Percentiles rank a stretch among this genome's conserved stretches.
phyloP scores from a whole-genome alignment of 2,329 filamentous ascomycete species.

The Malbranchea cinnamomea region DNA sequence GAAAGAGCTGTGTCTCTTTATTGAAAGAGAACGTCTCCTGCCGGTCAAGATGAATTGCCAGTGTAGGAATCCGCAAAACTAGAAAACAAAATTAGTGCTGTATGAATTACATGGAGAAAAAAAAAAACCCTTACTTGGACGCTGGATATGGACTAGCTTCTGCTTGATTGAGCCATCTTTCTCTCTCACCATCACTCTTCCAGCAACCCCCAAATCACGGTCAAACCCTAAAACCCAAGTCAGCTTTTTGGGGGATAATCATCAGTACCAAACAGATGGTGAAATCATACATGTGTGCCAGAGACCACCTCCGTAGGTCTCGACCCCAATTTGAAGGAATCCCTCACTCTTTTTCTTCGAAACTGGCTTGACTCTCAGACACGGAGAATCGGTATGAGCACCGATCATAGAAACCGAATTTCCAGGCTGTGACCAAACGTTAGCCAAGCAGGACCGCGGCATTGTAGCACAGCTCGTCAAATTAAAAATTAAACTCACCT shows the following conservation, averaged over 20 bases:
- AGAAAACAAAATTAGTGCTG: neutral
- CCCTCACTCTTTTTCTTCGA: conserved; percentile 77
- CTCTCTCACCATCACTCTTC: conserved; percentile 67
- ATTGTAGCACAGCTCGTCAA: neutral
- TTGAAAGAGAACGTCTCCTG: conserved; percentile 81
- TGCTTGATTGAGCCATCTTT: conserved; percentile 60
- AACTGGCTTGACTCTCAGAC: conserved; percentile 82
- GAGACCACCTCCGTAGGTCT: conserved; percentile 90
- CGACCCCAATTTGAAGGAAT: conserved; percentile 87
- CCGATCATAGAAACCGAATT: conserved; percentile 87
- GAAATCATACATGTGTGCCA: conserved; percentile 67
- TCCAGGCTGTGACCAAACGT: conserved; percentile 40
- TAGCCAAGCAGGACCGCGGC: conserved; percentile 49
- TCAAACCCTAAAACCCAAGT: conserved; percentile 54
- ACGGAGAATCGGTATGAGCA: conserved; percentile 90
- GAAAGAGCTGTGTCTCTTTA: conserved; percentile 92
- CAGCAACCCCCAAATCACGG: conserved; percentile 79
- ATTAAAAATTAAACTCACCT: conserved; percentile 6
- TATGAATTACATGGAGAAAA: neutral
- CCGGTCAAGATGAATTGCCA: conserved; percentile 87
- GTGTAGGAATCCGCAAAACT: conserved; percentile 76
- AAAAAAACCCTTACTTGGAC: conserved; percentile 41
- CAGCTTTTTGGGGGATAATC: conserved; percentile 4
- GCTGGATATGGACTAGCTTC: conserved; percentile 78
- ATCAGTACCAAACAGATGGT: neutral